Base-by-base conservation (phyloP, 2,329 filamentous ascomycete species). In the Coleophoma eucalyptorum region DNA sequence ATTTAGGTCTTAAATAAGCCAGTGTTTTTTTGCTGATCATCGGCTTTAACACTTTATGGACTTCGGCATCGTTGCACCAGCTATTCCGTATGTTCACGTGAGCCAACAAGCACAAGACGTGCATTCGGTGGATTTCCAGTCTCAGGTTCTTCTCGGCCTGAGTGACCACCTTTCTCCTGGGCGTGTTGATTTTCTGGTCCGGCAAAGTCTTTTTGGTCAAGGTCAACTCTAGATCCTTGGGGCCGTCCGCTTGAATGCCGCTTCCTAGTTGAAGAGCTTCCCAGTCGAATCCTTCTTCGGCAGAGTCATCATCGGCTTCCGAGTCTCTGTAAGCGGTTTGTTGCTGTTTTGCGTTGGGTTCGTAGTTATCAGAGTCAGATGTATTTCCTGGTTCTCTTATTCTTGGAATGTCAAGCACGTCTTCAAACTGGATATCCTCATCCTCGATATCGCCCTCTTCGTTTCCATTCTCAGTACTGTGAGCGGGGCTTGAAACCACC, bases 61-160 rank as follows among this genome's bases (percentile, higher is more conserved):
- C 80, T 50, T 78, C 70, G 13, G 72, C 61, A 63, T 93, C 86
- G 62, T 96, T 96, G 70, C 92, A 97, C 90, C 93, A 97, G 49
- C 80, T 74, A 64, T 97, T 99, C 50, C 92, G 83, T 51, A 83
- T 75, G 57, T 88, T 80, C 15, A 86, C 79, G 67, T 97, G 90
- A 10, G 84, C 82, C 15, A 99, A 69, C 2, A 99, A 76, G 65
- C 90, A 96, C 13, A 97, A 72, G 0, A 97, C 58, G 69, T 99
- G 92, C 54, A 84, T 75, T 68, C 93, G 96, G 68, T 99, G 94
- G n/a, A 91, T 77, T 47, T 90, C 80, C 31, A 94, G 66, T 18
- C 92, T 82, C 13, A 66, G 71, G 41, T 70, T 69, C 54, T 72
- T 79, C 58, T 85, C 81, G 18, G 74, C 74, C 55, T 73, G 78